These are phyloP conservation scores for Fusarium secorum DNA, from an alignment of 2,329 filamentous ascomycete species.

Conservation along the genomic window DNA sequence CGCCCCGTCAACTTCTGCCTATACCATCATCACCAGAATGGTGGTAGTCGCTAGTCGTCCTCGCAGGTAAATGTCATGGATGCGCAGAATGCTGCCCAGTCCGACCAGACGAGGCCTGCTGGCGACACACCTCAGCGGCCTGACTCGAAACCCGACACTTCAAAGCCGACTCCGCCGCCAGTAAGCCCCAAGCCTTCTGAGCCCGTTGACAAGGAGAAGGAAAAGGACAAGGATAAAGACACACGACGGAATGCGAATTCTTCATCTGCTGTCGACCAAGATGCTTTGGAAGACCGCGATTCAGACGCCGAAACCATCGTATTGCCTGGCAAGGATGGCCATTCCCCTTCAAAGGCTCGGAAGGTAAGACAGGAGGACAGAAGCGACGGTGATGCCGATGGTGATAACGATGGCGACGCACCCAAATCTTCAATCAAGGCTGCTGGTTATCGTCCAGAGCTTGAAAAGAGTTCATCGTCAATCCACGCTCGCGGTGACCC, in stretches of 20 bases:
- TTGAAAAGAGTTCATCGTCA: constrained; percentile 46
- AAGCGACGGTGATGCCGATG: constrained; percentile 60
- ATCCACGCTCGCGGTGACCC: constrained; percentile 45
- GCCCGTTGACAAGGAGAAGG: constrained; percentile 34
- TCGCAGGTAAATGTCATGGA: constrained; percentile 71
- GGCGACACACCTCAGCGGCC: constrained; percentile 60
- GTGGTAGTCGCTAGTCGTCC: constrained; percentile 60
- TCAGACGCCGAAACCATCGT: constrained; percentile 79
- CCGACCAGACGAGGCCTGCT: constrained; percentile 66
- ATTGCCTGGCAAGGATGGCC: constrained; percentile 69
- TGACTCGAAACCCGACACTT: constrained; percentile 33
- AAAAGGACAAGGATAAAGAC: constrained; percentile 33
- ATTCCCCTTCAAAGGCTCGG: constrained; percentile 69
- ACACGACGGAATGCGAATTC: constrained; percentile 46
- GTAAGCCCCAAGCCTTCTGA: constrained; percentile 37
- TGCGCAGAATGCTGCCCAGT: constrained; percentile 72
- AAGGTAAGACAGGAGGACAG: constrained; percentile 72
- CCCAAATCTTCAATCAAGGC: constrained; percentile 46
- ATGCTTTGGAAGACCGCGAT: constrained; percentile 63
- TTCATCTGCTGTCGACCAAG: constrained; percentile 42
- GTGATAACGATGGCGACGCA: constrained; percentile 45
- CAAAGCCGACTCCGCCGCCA: constrained; percentile 37
- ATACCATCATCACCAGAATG: constrained; percentile 59
- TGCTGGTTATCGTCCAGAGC: constrained; percentile 44
- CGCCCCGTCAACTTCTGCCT: constrained; percentile 32